Evolutionary conservation across 257 asterid species (phyloP).

Genomic region (Gentiana dahurica): DNA sequence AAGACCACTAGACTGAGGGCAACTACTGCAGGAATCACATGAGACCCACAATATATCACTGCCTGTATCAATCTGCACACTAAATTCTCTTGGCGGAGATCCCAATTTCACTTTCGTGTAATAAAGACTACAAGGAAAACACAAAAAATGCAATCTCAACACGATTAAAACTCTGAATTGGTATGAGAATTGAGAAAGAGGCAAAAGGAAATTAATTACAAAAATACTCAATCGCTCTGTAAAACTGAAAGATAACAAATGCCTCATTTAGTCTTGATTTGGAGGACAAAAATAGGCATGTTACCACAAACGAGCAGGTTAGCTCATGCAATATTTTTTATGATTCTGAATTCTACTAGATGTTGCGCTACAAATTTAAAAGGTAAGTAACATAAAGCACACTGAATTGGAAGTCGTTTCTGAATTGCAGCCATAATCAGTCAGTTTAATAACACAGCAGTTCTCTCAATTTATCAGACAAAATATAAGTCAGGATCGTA

Average conservation of each 20-base stretch:
- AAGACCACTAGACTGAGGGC: conserved; percentile 79
- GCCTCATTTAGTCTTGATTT: not conserved
- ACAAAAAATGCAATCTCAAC: not conserved
- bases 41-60: conserved; percentile 85
- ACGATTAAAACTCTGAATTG: too few species aligned
- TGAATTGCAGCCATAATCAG: not conserved
- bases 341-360: too few species aligned
- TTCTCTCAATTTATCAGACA: not conserved
- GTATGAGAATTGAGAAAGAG: too few species aligned
- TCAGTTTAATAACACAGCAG: too few species aligned
- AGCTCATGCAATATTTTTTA: too few species aligned
- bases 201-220: too few species aligned
- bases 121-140: conserved; percentile 50
- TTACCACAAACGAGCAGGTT: too few species aligned
- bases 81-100: conserved; percentile 80
- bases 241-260: not conserved
- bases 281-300: not conserved
- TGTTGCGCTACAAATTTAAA: too few species aligned
- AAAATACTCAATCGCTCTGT: too few species aligned
- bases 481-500: too few species aligned
- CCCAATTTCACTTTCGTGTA: conserved; percentile 83
- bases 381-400: too few species aligned
- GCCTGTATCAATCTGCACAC: conserved; percentile 92
- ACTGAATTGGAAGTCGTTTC: too few species aligned
- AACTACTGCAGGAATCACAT: conserved; percentile 68